These are phyloP conservation scores for Xylariaceae sp. DNA, from an alignment of 2,329 filamentous ascomycete species.

Conservation along the genomic window DNA sequence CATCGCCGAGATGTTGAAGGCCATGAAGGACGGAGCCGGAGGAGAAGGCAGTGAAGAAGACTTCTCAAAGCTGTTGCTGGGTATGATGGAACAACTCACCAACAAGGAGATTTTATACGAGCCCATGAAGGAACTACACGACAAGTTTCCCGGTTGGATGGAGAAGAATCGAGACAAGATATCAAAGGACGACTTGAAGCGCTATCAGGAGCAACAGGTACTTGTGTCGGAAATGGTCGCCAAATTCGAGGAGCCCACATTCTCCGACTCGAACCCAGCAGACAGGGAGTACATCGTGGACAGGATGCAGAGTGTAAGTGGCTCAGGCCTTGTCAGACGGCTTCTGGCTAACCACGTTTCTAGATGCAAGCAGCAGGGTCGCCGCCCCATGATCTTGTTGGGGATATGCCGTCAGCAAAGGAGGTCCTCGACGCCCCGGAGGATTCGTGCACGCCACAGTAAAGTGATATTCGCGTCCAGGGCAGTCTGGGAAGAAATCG, in stretches of 20 bases:
- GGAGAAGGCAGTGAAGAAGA: slow-evolving; percentile 66
- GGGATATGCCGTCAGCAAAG: slow-evolving; percentile 79
- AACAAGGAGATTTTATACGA: slow-evolving; percentile 98
- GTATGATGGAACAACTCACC: slow-evolving; percentile 98
- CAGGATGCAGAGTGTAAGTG: slow-evolving; percentile 87
- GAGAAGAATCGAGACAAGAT: slow-evolving; percentile 65
- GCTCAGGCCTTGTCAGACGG: neutral
- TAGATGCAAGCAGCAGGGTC: slow-evolving; percentile 97
- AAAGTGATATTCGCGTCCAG: slow-evolving; percentile 26
- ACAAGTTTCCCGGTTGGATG: slow-evolving; percentile 90
- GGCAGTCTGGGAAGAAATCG: slow-evolving; percentile 6
- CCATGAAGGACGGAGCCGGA: slow-evolving; percentile 63
- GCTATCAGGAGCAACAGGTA: slow-evolving; percentile 74
- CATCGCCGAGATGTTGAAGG: slow-evolving; percentile 85
- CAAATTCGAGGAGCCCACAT: slow-evolving; percentile 78
- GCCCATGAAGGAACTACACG: slow-evolving; percentile 93
- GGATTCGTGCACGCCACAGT: slow-evolving; percentile 59
- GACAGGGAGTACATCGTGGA: slow-evolving; percentile 93
- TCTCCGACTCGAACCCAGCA: slow-evolving; percentile 72
- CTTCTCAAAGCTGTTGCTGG: slow-evolving; percentile 89
- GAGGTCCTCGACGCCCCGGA: slow-evolving; percentile 59
- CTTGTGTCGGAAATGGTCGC: slow-evolving; percentile 81
- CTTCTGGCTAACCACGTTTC: slow-evolving; percentile 15
- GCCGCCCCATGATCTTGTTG: slow-evolving; percentile 84
- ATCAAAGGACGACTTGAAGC: slow-evolving; percentile 64